These are phyloP conservation scores for Phytophthora ramorum DNA, from an alignment of 352 stramenopile species.

Conservation along the genomic window DNA sequence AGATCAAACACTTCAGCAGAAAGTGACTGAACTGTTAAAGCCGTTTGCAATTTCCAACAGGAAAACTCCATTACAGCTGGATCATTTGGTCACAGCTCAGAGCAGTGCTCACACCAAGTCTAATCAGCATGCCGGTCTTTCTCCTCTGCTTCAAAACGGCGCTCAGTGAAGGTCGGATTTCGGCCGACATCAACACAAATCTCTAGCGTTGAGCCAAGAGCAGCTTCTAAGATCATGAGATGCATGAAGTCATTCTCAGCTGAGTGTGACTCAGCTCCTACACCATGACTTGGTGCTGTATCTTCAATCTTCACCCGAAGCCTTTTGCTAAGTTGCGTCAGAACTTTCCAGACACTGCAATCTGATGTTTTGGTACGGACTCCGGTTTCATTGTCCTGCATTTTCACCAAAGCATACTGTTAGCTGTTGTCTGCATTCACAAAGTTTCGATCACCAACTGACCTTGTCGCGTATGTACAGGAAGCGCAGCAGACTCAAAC, in stretches of 20 bases:
- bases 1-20: conserved; percentile 29
- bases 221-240: conserved; percentile 59
- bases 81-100: neutral
- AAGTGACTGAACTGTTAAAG: conserved; percentile 39
- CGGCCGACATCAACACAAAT: conserved; percentile 16
- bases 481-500: conserved; percentile 71
- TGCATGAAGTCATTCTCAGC: conserved; percentile 33
- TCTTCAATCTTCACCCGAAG: conserved; percentile 45
- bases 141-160: conserved; percentile 31
- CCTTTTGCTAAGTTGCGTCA: conserved; percentile 39
- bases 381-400: conserved; percentile 44
- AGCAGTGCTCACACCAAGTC: neutral
- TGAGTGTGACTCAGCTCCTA: neutral
- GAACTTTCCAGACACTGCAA: conserved; percentile 15
- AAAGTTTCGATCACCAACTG: conserved; percentile 12
- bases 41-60: conserved; percentile 1
- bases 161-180: conserved; percentile 1
- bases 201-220: conserved; percentile 46
- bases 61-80: neutral
- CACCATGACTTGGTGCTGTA: conserved; percentile 3
- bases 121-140: conserved; percentile 21
- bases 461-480: conserved; percentile 74
- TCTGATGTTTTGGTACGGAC: conserved; percentile 27
- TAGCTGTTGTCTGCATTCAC: neutral
- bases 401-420: conserved; percentile 1